Base-by-base conservation (phyloP, 495 filamentous ascomycete genomes). In the Penicillium angulare region DNA sequence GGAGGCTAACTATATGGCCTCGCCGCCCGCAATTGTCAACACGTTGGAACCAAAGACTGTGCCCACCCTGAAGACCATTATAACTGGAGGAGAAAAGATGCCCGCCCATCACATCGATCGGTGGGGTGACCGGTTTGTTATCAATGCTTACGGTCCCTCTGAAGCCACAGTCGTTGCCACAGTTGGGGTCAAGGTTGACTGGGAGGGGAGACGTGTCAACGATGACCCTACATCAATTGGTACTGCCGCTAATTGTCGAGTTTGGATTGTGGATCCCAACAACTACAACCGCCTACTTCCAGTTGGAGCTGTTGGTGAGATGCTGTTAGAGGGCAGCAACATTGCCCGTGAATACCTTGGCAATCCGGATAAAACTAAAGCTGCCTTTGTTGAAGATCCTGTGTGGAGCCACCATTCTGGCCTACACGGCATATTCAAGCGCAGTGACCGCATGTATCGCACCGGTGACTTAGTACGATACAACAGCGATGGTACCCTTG, bases 241-340 rank as follows among this genome's bases (percentile, higher is more conserved):
- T 7, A 63, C 43, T 20, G 60, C 72, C 1, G 52, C 68, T 0
- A 67, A 66, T 33, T 69, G 76, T 44, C 55, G 69, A 38, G 60
- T 72, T 7, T 88, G 85, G 82, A 75, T 88, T 47, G 80, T 83
- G 3, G 79, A 86, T 50, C 77, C 80, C 1, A 56, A 69, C 6
- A 71, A 86, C 52, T 74, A 79, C 47, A 62, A 86, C 49, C 62
- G 70, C 0, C 74, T 89, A 2, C 66, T 81, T 3, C 83, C 83
- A 0, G 61, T 87, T 12, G 85, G 85, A 7, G 69, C 74, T 10
- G 68, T 83, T 3, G 86, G 86, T n/a, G 86, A 89, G 56, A 65
- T 88, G 45, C 57, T 85, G 3, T 63, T 89, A n/a, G 80, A 85
- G 60, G 84, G 84, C 2, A 77, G 80, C 27, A 77, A 81, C 33